Base-by-base conservation (phyloP, 2,329 filamentous ascomycete genomes). In the Gaeumannomyces tritici region DNA sequence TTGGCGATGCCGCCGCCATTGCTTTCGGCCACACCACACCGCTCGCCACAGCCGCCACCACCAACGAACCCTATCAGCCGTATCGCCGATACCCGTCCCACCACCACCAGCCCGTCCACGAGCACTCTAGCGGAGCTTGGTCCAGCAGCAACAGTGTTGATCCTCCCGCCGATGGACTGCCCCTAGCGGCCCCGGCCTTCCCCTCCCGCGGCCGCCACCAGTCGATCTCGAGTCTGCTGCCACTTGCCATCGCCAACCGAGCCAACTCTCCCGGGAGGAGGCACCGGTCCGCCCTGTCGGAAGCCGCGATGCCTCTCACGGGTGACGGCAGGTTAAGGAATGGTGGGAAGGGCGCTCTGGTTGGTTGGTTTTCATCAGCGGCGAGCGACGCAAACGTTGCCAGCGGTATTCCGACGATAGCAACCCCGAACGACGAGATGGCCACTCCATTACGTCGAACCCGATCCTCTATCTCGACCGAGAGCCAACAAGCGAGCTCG, bases 271-370 rank as follows among this genome's bases (percentile, higher is more conserved):
- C 71, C 5, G 69, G 66, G 29, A 65, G 69, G 63, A 70, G 67
- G 65, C 65, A 66, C 24, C 65, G 65, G 57, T 61, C 55, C 31
- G 62, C 66, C 24, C 67, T 66, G 18, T 62, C 65, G 31, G 69
- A 65, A 24, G 69, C 71, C 57, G 74, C 72, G 57, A 79, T 79
- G 77, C 71, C 75, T 26, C 69, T 75, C 59, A 79, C 77, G 60
- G 77, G 77, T 62, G 77, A 79, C 64, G 70, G 70, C 60, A 75
- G 33, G 33, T 35, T 15, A 15, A 35, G 62, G 57, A 66, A 56
- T 62, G 66, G 64, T 15, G 70, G 71, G 28, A 69, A 71, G 26
- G 69, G 63, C 9, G 67, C 71, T 18, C 64, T 73, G 27, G 70
- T 69, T 47, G 69, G 72, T 61, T 74, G 73, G 74, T 61, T 73